Percentiles rank a stretch among this genome's conserved stretches.
Conservation (phyloP, 768 basidiomycete genomes). For the Sporobolomyces phaffii region DNA sequence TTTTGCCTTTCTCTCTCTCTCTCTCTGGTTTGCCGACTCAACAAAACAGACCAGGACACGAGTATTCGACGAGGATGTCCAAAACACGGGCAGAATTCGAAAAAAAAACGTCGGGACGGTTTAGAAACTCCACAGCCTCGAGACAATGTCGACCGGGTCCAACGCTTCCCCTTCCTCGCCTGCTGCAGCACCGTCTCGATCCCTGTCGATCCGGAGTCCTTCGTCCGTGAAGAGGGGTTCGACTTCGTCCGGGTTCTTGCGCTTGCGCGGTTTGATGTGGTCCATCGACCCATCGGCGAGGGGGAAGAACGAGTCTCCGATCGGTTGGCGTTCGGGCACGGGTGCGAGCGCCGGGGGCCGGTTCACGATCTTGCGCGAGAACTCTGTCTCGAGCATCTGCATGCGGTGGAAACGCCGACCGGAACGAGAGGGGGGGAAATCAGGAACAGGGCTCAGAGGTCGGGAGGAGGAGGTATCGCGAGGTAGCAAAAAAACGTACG, state of each 20-base stretch:
- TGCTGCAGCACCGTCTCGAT: too few species aligned
- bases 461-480: too few species aligned
- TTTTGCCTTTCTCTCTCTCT: too few species aligned
- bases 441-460: conserved; percentile 6
- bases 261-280: conserved; percentile 8
- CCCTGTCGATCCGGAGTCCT: neutral
- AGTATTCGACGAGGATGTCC: too few species aligned
- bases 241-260: neutral
- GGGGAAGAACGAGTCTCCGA: conserved; percentile 39
- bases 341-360: conserved; percentile 61
- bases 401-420: neutral
- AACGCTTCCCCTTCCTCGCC: conserved; percentile 34
- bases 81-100: too few species aligned
- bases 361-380: conserved; percentile 58
- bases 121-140: conserved; percentile 33
- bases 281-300: neutral
- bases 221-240: neutral
- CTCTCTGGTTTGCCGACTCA: too few species aligned
- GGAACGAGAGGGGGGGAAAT: neutral
- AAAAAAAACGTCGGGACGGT: too few species aligned
- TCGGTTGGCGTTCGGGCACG: conserved; percentile 34
- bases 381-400: conserved; percentile 82
- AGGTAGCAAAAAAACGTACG: conserved; percentile 42
- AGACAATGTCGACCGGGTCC: conserved; percentile 33
- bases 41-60: too few species aligned